A percentile compares a stretch with the other conserved stretches of the same genome.
Conservation (phyloP, 345 rosid genomes). For the Euphorbia tirucalli region DNA sequence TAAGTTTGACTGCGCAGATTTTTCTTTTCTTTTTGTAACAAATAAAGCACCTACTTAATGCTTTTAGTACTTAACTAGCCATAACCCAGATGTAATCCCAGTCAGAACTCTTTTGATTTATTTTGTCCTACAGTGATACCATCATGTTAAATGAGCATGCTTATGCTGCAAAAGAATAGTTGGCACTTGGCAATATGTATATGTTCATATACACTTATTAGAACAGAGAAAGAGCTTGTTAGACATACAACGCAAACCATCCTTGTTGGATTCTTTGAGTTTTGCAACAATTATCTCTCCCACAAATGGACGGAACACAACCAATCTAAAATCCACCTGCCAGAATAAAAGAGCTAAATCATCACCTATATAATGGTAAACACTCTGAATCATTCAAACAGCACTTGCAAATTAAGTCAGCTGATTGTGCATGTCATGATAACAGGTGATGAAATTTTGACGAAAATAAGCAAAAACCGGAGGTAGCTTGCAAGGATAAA, state of each 20-base stretch:
- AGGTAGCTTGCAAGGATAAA: neutral
- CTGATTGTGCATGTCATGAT: neutral
- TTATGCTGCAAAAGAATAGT: neutral
- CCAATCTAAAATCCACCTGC: slow-evolving; percentile 70
- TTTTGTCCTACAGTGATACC: neutral
- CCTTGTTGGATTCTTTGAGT: slow-evolving; percentile 67
- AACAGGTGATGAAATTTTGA: neutral
- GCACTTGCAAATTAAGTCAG: neutral
- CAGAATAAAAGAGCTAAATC: slow-evolving; percentile 15
- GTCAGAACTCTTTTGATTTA: neutral
- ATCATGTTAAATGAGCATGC: too few relatives aligned
- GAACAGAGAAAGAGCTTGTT: neutral
- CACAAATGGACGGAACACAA: slow-evolving; percentile 83
- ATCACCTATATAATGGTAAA: neutral
- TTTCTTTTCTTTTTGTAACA: neutral
- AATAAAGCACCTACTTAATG: neutral
- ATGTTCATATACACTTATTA: neutral
- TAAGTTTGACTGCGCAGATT: neutral
- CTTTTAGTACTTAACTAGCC: neutral
- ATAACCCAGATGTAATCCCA: neutral
- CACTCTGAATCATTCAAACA: neutral
- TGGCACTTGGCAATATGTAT: neutral
- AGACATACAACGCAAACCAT: slow-evolving; percentile 77
- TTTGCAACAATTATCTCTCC: slow-evolving; percentile 76
- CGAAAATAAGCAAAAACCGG: neutral